phyloP scores from a whole-genome alignment of 2,329 filamentous ascomycete species.

The Penicillium frequentans region DNA sequence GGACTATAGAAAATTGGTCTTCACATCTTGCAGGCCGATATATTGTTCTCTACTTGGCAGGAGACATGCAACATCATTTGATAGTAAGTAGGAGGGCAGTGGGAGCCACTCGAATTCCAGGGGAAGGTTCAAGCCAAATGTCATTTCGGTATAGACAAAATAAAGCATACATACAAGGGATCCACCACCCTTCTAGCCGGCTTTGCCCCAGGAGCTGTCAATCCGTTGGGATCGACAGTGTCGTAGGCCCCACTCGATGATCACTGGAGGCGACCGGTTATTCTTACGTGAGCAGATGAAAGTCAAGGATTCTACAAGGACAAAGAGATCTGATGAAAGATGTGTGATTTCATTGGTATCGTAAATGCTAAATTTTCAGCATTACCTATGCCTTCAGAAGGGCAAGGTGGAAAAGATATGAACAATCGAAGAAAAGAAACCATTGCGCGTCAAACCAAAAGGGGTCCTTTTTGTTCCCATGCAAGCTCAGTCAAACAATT shows the following conservation, averaged over 20 bases:
- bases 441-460: constrained; percentile 1
- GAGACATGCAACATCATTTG: neutral
- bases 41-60: too few species aligned
- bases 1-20: neutral
- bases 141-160: neutral
- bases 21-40: neutral
- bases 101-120: neutral
- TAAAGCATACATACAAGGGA: neutral
- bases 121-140: neutral
- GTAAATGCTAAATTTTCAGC: constrained; percentile 21
- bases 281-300: neutral
- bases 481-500: neutral
- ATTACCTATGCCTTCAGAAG: constrained; percentile 9
- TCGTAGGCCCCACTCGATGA: neutral
- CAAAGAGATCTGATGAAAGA: constrained; percentile 1
- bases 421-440: constrained; percentile 15
- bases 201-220: neutral
- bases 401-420: constrained; percentile 13
- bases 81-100: too few species aligned
- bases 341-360: constrained; percentile 26
- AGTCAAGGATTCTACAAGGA: neutral
- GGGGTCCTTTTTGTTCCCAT: neutral
- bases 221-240: neutral
- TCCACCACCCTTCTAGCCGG: neutral
- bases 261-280: neutral